These are phyloP conservation scores for Arctium minus DNA, from an alignment of 129 eudicot species.

Conservation along the genomic window DNA sequence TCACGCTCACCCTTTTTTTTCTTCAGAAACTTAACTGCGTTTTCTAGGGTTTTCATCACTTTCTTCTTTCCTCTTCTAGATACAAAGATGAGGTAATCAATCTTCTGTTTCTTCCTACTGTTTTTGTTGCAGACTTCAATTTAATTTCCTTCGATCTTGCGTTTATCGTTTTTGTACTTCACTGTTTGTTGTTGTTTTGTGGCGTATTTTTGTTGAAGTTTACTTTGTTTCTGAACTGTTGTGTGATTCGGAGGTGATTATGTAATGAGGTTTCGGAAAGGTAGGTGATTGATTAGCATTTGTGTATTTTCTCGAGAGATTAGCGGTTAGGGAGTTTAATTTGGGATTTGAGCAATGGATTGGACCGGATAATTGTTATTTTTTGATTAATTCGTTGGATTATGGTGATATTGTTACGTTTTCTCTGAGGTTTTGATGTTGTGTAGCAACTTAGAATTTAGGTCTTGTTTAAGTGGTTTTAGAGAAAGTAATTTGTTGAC, in stretches of 20 bases:
- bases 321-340: not conserved
- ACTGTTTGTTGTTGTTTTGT: not conserved
- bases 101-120: not conserved
- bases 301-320: not conserved
- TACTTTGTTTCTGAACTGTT: not conserved
- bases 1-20: not conserved
- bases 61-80: slow-evolving; percentile 26
- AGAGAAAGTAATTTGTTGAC: not conserved
- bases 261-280: not conserved
- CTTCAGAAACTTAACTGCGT: not conserved
- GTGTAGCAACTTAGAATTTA: not conserved
- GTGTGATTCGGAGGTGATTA: not conserved
- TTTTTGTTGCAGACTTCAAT: slow-evolving; percentile 7
- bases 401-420: not conserved
- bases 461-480: not conserved
- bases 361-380: not conserved
- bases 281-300: not conserved
- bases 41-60: slow-evolving; percentile 50
- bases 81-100: slow-evolving; percentile 38
- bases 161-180: not conserved
- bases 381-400: not conserved
- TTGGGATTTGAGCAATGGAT: not conserved
- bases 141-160: slow-evolving; percentile 8
- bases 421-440: not conserved
- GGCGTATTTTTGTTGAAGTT: not conserved